Evolutionary conservation across 306 rosid species (phyloP).

Genomic region (Rubus parviflorus): DNA sequence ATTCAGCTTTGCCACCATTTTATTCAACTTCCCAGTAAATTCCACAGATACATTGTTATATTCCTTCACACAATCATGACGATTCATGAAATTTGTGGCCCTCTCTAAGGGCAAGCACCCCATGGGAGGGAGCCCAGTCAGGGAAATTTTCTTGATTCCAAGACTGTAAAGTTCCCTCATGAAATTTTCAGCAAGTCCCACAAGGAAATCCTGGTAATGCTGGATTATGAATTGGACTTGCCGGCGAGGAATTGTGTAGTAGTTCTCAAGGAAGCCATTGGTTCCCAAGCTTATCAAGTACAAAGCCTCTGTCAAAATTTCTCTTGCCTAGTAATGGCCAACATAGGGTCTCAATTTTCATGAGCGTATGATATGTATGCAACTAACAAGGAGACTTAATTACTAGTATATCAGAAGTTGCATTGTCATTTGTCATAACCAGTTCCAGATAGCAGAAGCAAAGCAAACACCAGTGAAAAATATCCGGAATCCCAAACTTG

Average conservation of each 20-base stretch:
- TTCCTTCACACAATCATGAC: slow-evolving; percentile 30
- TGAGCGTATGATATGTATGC: background rate
- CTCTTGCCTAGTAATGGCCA: slow-evolving; percentile 46
- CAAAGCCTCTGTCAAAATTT: slow-evolving; percentile 39
- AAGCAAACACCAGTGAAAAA: slow-evolving; percentile 52
- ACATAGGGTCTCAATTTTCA: slow-evolving; percentile 37
- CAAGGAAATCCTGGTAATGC: slow-evolving; percentile 49
- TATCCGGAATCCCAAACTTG: slow-evolving; percentile 30
- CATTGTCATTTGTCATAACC: slow-evolving; percentile 36
- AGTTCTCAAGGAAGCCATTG: slow-evolving; percentile 68
- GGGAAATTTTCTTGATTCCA: slow-evolving; percentile 57
- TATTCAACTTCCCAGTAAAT: slow-evolving; percentile 37
- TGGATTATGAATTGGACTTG: slow-evolving; percentile 34
- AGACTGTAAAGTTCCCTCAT: slow-evolving; percentile 42
- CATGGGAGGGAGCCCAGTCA: slow-evolving; percentile 72
- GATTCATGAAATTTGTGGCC: slow-evolving; percentile 34
- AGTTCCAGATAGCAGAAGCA: slow-evolving; percentile 56
- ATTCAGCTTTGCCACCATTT: slow-evolving; percentile 29
- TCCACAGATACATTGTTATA: slow-evolving; percentile 41
- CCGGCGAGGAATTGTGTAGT: slow-evolving; percentile 46
- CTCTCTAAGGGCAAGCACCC: slow-evolving; percentile 83
- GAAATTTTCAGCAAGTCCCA: slow-evolving; percentile 43
- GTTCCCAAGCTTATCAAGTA: slow-evolving; percentile 68
- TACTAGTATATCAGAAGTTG: slow-evolving; percentile 45
- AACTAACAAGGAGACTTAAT: slow-evolving; percentile 20